A percentile compares a stretch with the other conserved stretches of the same genome.
Conservation (phyloP, 495 filamentous ascomycete species). For the Trichoderma reesei region DNA sequence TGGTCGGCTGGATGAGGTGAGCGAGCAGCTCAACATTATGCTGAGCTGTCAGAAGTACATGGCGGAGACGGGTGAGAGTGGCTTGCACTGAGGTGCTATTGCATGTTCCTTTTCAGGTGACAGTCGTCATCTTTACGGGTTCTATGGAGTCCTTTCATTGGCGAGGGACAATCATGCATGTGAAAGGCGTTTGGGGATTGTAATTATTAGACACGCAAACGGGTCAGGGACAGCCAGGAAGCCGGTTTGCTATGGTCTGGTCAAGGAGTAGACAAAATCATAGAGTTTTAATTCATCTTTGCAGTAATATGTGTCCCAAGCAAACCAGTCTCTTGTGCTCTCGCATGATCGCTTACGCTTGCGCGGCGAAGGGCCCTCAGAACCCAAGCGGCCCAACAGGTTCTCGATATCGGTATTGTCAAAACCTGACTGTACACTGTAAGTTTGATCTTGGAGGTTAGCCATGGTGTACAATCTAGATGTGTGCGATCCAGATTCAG, state of each 20-base stretch:
- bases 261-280: neutral
- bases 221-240: neutral
- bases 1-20: slow-evolving; percentile 28
- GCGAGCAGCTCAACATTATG: slow-evolving; percentile 30
- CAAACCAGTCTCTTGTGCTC: neutral
- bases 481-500: too few relatives aligned
- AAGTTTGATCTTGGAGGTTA: neutral
- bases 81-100: slow-evolving; percentile 19
- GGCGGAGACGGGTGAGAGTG: slow-evolving; percentile 32
- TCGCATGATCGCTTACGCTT: neutral
- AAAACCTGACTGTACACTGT: neutral
- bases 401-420: neutral
- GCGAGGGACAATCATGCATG: too few relatives aligned
- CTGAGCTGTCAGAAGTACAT: slow-evolving; percentile 35
- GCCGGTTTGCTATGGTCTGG: neutral
- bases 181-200: too few relatives aligned
- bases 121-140: neutral
- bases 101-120: neutral
- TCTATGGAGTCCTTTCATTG: too few relatives aligned
- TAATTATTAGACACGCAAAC: too few relatives aligned
- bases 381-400: neutral
- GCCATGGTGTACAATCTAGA: too few relatives aligned
- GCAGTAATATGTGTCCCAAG: neutral
- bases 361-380: neutral
- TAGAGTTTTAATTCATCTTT: neutral